These are phyloP conservation scores for Scutellaria baicalensis DNA, from an alignment of 257 asterid species.

Conservation along the genomic window DNA sequence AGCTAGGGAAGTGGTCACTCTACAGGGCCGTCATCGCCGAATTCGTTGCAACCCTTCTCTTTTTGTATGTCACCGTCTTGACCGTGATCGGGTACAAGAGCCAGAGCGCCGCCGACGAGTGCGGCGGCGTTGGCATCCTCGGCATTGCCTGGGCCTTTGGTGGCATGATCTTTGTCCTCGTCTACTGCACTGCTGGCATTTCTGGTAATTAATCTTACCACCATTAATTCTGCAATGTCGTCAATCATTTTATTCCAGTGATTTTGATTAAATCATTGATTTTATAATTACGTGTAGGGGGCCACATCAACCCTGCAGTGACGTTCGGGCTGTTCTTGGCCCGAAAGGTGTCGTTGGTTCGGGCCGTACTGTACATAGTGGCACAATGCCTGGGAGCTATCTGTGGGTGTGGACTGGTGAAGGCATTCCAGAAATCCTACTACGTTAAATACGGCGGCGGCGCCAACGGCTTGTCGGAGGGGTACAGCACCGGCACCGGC, in stretches of 20 bases:
- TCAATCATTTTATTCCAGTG: no score
- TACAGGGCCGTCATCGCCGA: conserved; percentile 73
- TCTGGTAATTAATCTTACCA: conserved; percentile 31
- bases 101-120: conserved; percentile 38
- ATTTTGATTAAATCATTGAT: not conserved
- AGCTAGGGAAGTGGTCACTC: conserved; percentile 60
- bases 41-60: conserved; percentile 62
- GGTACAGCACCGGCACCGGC: conserved; percentile 61
- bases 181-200: conserved; percentile 81
- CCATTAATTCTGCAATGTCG: no score
- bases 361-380: conserved; percentile 52
- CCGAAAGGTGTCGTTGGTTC: conserved; percentile 52
- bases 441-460: conserved; percentile 53
- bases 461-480: conserved; percentile 39
- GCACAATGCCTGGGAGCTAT: conserved; percentile 83
- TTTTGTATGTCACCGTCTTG: conserved; percentile 54
- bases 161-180: conserved; percentile 76
- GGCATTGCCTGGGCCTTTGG: conserved; percentile 89
- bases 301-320: conserved; percentile 74
- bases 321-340: conserved; percentile 66
- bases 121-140: conserved; percentile 75
- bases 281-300: conserved; percentile 29
- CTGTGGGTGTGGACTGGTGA: conserved; percentile 63
- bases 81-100: conserved; percentile 71
- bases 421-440: conserved; percentile 55